Evolutionary conservation across 2,329 filamentous ascomycete species (phyloP), one percentile per base, ranked within the genome.

Genomic region (Claviceps monticola): DNA sequence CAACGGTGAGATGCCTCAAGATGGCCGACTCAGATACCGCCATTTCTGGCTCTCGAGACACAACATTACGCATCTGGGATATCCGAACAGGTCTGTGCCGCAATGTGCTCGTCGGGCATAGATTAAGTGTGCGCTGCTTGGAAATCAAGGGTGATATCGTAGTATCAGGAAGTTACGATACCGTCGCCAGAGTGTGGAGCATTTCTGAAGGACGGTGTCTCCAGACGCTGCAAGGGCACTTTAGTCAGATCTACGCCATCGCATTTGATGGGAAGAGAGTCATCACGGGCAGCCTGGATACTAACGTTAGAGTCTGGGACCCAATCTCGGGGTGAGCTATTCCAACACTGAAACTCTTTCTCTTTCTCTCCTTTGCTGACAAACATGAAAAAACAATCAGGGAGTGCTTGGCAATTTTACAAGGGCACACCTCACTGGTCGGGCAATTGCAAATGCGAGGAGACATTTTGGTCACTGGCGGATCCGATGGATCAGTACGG

Each of bases 161-260:
- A 42, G 93, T 98, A n/a, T 96, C 90, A 34, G 93, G 93, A 53
- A 95, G 89, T 67, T 98, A 98, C 68, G 93, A 98, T 66, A 96
- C 93, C 6, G 96, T 88, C 21, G 93, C 93, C 21, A 85, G 89
- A 60, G 91, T 98, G 53, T 98, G 93, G 93, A 96, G 88, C 66
- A 97, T 98, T 50, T 95, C 88, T 2, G 88, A 96, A 68, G 93
- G 93, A 34, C 83, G 88, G 56, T 98, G 93, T 66, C 72, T 97
- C 51, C 84, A 91, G 58, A 96, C 89, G 0, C 75, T 98, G 41
- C 83, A 85, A 45, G 93, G 93, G 0, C 93, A 98, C 68, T 98
- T 96, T 69, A 97, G 91, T 64, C 93, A 98, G 65, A 98, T 98
- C 53, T 98, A 98, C 65, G 93, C 93, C 19, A 95, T 98, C 64